Evolutionary conservation across 2,329 filamentous ascomycete species (phyloP).

Genomic region (Alternaria atra): DNA sequence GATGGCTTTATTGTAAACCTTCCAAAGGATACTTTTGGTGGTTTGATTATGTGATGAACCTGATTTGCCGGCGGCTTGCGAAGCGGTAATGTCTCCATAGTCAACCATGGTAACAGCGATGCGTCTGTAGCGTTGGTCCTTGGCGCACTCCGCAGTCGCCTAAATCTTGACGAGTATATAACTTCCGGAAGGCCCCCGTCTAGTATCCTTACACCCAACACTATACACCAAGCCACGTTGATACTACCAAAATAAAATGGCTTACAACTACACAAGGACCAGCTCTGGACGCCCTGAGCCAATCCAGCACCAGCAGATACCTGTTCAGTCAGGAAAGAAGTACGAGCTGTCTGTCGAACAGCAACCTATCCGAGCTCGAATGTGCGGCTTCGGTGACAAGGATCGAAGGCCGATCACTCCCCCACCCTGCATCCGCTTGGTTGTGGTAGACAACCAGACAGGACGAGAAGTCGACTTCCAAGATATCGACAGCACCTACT

Average conservation of each 20-base stretch:
- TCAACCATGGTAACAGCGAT: neutral
- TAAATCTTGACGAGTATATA: slow-evolving; percentile 4
- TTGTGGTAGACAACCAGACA: slow-evolving; percentile 77
- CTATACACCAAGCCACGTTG: neutral
- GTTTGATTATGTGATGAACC: neutral
- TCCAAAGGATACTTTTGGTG: neutral
- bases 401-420: slow-evolving; percentile 96
- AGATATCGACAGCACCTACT: slow-evolving; percentile 74
- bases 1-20: neutral
- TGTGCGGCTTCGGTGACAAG: slow-evolving; percentile 99
- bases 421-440: slow-evolving; percentile 86
- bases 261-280: neutral
- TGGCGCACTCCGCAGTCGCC: neutral
- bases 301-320: slow-evolving; percentile 2
- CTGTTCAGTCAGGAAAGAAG: neutral
- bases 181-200: neutral
- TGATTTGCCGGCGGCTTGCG: neutral
- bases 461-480: slow-evolving; percentile 84
- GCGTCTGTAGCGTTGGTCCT: neutral
- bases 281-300: slow-evolving; percentile 5
- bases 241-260: neutral
- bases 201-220: neutral
- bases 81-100: neutral
- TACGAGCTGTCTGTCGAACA: slow-evolving; percentile 80
- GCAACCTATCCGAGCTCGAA: slow-evolving; percentile 90